phyloP scores from a whole-genome alignment of 2,329 filamentous ascomycete species.

The Leptographium procerum region DNA sequence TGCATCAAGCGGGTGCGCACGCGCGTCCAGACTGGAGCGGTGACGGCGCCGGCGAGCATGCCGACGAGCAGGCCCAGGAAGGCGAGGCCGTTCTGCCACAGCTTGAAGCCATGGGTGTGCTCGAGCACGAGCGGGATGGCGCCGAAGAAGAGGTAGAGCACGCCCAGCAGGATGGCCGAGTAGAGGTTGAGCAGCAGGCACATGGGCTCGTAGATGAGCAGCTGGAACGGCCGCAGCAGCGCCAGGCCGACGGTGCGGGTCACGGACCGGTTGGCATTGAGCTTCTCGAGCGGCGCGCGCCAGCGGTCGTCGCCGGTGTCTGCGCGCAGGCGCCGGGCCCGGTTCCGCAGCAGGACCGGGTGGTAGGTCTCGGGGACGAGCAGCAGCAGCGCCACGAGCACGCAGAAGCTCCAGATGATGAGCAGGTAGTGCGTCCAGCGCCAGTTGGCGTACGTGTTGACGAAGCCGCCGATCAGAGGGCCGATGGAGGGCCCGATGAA shows the following conservation, averaged over 20 bases:
- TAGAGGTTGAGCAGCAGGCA: conserved; percentile 70
- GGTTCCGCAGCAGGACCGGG: conserved; percentile 59
- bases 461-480: conserved; percentile 63
- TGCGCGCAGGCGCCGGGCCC: conserved; percentile 57
- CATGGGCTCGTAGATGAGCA: conserved; percentile 77
- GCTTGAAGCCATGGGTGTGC: conserved; percentile 60
- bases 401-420: conserved; percentile 64
- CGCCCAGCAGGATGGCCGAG: conserved; percentile 73
- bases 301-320: conserved; percentile 70
- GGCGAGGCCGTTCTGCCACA: conserved; percentile 69
- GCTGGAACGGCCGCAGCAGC: conserved; percentile 61
- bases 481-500: conserved; percentile 52
- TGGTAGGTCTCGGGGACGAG: conserved; percentile 85
- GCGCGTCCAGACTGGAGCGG: conserved; percentile 54
- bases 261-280: conserved; percentile 47
- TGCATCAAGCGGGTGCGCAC: conserved; percentile 47
- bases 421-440: conserved; percentile 78
- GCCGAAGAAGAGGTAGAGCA: conserved; percentile 84
- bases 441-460: conserved; percentile 66
- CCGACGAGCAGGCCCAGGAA: conserved; percentile 64
- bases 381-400: conserved; percentile 53
- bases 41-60: conserved; percentile 51
- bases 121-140: conserved; percentile 74
- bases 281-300: conserved; percentile 65
- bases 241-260: conserved; percentile 45